Conservation (phyloP, 1,284 basidiomycete species). For the Cystobasidiaceae sp. region DNA sequence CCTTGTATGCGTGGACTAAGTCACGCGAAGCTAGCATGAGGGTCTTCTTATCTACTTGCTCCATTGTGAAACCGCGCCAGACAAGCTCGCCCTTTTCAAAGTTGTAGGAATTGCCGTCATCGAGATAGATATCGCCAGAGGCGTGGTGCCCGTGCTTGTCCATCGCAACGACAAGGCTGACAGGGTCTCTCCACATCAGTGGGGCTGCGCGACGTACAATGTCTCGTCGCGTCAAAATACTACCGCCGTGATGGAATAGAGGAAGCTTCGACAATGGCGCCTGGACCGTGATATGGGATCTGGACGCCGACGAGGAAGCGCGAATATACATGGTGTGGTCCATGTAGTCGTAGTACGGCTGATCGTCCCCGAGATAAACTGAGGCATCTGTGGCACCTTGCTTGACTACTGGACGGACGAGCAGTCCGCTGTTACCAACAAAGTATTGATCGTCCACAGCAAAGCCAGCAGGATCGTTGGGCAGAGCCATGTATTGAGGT, state of each 20-base stretch:
- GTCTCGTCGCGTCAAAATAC: constrained; percentile 79
- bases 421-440: constrained; percentile 76
- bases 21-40: constrained; percentile 21
- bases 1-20: constrained; percentile 27
- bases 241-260: constrained; percentile 84
- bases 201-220: constrained; percentile 78
- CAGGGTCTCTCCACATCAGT: constrained; percentile 85
- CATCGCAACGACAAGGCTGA: constrained; percentile 82
- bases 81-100: constrained; percentile 74
- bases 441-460: constrained; percentile 92
- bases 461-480: constrained; percentile 76
- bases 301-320: constrained; percentile 56
- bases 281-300: constrained; percentile 61
- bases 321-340: constrained; percentile 59
- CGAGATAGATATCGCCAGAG: constrained; percentile 82
- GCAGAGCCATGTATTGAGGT: constrained; percentile 91
- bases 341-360: constrained; percentile 97
- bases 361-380: constrained; percentile 82
- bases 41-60: constrained; percentile 41
- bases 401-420: constrained; percentile 84
- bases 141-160: constrained; percentile 59
- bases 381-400: constrained; percentile 65
- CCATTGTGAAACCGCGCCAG: constrained; percentile 25
- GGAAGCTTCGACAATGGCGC: constrained; percentile 76
- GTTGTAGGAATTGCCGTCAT: constrained; percentile 83